Conservation (phyloP, 1,139 yeast genomes). For the Pneumocystis sp. region DNA sequence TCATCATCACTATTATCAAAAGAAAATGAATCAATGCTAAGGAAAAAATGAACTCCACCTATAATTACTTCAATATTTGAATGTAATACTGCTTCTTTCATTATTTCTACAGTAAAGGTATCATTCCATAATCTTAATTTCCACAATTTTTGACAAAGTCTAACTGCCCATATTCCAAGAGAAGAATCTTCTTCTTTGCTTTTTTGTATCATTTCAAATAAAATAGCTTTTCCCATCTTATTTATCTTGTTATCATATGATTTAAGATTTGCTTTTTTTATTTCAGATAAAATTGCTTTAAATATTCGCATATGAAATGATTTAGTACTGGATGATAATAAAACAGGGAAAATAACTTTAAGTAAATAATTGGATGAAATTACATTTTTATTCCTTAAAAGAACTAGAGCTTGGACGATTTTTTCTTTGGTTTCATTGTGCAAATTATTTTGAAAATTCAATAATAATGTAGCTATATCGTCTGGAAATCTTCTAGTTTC, state of each 20-base stretch:
- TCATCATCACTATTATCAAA: slow-evolving; percentile 61
- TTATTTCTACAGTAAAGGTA: slow-evolving; percentile 82
- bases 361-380: slow-evolving; percentile 66
- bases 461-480: slow-evolving; percentile 54
- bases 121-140: slow-evolving; percentile 90
- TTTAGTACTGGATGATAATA: slow-evolving; percentile 59
- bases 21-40: slow-evolving; percentile 91
- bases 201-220: slow-evolving; percentile 51
- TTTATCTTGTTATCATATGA: slow-evolving; percentile 76
- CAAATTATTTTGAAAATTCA: slow-evolving; percentile 63
- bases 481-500: slow-evolving; percentile 75
- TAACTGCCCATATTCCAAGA: slow-evolving; percentile 88
- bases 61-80: slow-evolving; percentile 74
- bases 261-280: slow-evolving; percentile 72
- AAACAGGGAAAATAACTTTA: slow-evolving; percentile 74
- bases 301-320: slow-evolving; percentile 72
- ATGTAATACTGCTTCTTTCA: slow-evolving; percentile 90
- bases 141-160: slow-evolving; percentile 89
- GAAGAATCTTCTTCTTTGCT: slow-evolving; percentile 61
- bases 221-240: slow-evolving; percentile 75
- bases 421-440: slow-evolving; percentile 81
- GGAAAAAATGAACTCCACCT: slow-evolving; percentile 78
- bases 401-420: slow-evolving; percentile 72
- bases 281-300: slow-evolving; percentile 54
- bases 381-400: slow-evolving; percentile 79